A percentile compares a stretch with the other conserved stretches of the same genome.
phyloP scores from a whole-genome alignment of 2,329 filamentous ascomycete genomes.

The Alternaria atra region DNA sequence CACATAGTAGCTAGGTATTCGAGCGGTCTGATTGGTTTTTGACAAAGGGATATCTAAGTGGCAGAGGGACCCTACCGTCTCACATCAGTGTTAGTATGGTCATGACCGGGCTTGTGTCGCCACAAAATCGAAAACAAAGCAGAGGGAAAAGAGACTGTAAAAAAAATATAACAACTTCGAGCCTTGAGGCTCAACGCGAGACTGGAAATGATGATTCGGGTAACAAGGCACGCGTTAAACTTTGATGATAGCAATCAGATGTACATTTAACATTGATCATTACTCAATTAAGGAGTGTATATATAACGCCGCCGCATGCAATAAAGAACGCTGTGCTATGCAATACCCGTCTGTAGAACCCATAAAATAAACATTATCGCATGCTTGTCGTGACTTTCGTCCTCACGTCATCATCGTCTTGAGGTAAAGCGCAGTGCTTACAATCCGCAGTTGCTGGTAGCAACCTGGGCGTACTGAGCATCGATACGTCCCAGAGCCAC shows the following conservation, averaged over 20 bases:
- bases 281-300: slow-evolving; percentile 21
- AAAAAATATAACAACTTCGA: no score
- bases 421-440: slow-evolving; percentile 14
- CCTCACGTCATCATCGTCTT: neutral
- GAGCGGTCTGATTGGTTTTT: no score
- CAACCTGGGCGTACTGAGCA: slow-evolving; percentile 51
- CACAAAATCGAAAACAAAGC: no score
- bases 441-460: slow-evolving; percentile 47
- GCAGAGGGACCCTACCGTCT: no score
- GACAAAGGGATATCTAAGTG: no score
- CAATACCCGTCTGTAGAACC: slow-evolving; percentile 5
- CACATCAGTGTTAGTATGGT: no score
- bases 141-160: no score
- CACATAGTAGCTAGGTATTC: no score
- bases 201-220: no score
- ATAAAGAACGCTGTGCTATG: slow-evolving; percentile 11
- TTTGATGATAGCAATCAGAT: neutral
- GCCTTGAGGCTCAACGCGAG: no score
- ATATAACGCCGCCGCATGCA: slow-evolving; percentile 14
- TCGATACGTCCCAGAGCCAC: slow-evolving; percentile 56
- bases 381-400: neutral
- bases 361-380: slow-evolving; percentile 14
- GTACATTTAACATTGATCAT: slow-evolving; percentile 7
- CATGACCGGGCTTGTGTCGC: no score
- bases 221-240: no score